phyloP scores from a whole-genome alignment of 441 rosid species.

The Melastoma candidum region DNA sequence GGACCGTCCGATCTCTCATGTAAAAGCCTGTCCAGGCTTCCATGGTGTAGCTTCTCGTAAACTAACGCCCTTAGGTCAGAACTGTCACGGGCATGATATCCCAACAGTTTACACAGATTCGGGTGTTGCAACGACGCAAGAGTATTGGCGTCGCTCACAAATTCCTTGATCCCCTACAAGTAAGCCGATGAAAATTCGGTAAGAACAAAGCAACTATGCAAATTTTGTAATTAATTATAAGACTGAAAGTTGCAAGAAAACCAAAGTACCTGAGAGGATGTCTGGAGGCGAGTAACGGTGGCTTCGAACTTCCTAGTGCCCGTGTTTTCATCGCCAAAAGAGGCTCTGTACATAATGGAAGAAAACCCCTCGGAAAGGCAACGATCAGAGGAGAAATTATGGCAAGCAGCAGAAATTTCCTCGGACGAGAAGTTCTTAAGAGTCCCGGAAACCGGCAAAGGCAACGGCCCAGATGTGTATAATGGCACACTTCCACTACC shows the following conservation, averaged over 20 bases:
- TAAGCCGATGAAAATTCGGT: constrained; percentile 1
- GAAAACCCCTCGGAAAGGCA: constrained; percentile 84
- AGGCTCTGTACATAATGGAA: constrained; percentile 69
- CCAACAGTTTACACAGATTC: constrained; percentile 82
- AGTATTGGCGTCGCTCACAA: constrained; percentile 65
- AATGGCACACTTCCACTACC: constrained; percentile 38
- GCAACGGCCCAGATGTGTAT: constrained; percentile 73
- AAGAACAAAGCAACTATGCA: not conserved
- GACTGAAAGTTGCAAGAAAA: not conserved
- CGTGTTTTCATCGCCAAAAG: constrained; percentile 70
- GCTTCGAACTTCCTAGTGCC: constrained; percentile 77
- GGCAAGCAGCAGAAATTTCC: constrained; percentile 76
- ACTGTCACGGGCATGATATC: constrained; percentile 79
- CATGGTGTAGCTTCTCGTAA: constrained; percentile 83
- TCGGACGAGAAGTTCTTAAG: constrained; percentile 59
- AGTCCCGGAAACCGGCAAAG: constrained; percentile 67
- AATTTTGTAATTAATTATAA: not conserved
- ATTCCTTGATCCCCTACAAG: constrained; percentile 62
- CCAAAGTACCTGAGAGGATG: constrained; percentile 52
- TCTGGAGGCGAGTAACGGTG: constrained; percentile 71
- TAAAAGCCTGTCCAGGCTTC: constrained; percentile 81
- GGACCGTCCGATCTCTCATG: constrained; percentile 94
- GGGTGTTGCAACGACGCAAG: constrained; percentile 87
- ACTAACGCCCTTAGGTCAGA: constrained; percentile 78
- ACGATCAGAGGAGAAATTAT: constrained; percentile 56